phyloP scores from a whole-genome alignment of 129 eudicot genomes.

The Centrapalus pauciflorus region DNA sequence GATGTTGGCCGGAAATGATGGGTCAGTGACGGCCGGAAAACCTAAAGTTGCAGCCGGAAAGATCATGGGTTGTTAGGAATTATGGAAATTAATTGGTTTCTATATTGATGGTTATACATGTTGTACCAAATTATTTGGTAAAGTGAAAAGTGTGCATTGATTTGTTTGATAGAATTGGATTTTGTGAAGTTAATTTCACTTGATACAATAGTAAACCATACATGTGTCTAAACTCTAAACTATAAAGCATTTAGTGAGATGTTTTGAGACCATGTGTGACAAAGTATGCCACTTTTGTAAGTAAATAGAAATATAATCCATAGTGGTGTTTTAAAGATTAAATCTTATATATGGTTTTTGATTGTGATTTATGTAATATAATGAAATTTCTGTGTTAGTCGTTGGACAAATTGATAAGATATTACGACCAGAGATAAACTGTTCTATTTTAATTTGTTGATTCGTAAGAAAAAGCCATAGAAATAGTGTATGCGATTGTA shows the following conservation, averaged over 20 bases:
- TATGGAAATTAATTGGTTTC: background rate
- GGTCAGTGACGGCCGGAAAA: conserved; percentile 38
- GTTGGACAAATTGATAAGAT: too few relatives aligned
- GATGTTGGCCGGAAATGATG: conserved; percentile 77
- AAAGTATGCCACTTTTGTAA: background rate
- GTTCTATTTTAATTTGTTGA: too few relatives aligned
- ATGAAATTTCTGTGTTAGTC: too few relatives aligned
- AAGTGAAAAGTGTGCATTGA: conserved; percentile 6
- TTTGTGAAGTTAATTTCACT: background rate
- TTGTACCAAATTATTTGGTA: conserved; percentile 12
- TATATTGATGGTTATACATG: conserved; percentile 4
- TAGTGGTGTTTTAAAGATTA: too few relatives aligned
- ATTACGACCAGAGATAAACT: too few relatives aligned
- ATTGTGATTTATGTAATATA: too few relatives aligned
- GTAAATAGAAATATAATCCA: background rate
- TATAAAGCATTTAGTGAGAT: background rate
- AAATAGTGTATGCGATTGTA: too few relatives aligned
- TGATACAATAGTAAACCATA: background rate
- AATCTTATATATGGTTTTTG: too few relatives aligned
- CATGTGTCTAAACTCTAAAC: too few relatives aligned
- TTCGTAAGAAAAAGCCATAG: too few relatives aligned
- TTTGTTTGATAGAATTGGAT: conserved; percentile 3
- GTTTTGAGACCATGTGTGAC: background rate
- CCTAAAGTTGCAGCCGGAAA: conserved; percentile 14
- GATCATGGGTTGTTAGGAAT: conserved; percentile 37